These are phyloP conservation scores for Lignosus rhinocerotis DNA, from an alignment of 1,284 basidiomycete species.

Conservation along the genomic window DNA sequence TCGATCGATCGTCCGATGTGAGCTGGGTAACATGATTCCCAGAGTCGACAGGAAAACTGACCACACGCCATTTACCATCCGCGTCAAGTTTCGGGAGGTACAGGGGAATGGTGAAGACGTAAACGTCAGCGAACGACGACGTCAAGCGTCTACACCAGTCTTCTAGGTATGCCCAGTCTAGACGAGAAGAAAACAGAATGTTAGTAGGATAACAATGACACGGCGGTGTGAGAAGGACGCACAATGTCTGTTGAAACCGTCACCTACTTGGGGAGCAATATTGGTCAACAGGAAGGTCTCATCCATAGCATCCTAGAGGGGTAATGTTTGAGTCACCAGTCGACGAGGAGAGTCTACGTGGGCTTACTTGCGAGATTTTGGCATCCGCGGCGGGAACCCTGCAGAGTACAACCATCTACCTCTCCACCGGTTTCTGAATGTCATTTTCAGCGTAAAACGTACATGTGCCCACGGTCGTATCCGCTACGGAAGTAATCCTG, in stretches of 20 bases:
- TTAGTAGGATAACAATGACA: not conserved
- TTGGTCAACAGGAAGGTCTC: constrained; percentile 96
- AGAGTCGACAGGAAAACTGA: constrained; percentile 44
- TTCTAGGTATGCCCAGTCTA: constrained; percentile 96
- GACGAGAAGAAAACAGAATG: not conserved
- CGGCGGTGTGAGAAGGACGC: constrained; percentile 29
- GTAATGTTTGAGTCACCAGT: not conserved
- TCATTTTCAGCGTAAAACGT: constrained; percentile 29
- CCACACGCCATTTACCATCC: constrained; percentile 94
- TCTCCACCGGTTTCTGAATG: not conserved
- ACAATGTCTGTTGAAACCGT: constrained; percentile 98
- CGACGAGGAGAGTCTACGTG: not conserved
- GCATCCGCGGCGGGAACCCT: constrained; percentile 99
- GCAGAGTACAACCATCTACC: not conserved
- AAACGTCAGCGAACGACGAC: constrained; percentile 86
- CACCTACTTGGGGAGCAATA: constrained; percentile 97
- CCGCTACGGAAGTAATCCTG: constrained; percentile 93
- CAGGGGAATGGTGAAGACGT: constrained; percentile 97
- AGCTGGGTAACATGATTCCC: not conserved
- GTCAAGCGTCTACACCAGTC: constrained; percentile 94
- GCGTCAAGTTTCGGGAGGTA: constrained; percentile 85
- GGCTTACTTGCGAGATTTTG: constrained; percentile 73
- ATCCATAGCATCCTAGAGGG: constrained; percentile 83
- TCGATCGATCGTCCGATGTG: not conserved
- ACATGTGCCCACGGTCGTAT: constrained; percentile 98